Base-by-base conservation (phyloP, 2,329 filamentous ascomycete species). In the Teratosphaeria pseudoeucalypti region DNA sequence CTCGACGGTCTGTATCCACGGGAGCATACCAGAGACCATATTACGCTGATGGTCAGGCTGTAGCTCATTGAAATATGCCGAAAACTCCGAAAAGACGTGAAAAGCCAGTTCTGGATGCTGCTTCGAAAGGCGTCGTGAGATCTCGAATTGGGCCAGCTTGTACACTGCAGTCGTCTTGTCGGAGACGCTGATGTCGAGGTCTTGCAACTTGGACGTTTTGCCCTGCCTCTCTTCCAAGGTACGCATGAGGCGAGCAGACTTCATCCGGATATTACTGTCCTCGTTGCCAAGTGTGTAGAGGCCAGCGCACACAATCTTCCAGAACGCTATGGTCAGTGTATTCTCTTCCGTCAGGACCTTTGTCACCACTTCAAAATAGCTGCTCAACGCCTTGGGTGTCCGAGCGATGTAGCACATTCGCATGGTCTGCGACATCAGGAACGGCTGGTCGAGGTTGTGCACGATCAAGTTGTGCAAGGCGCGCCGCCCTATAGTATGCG, bases 91-190 rank as follows among this genome's bases (percentile, higher is more conserved):
- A 71, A 99, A 96, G 57, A 99, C 87, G 60, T 92, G 85, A 68
- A 97, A 96, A 0, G 92, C 92, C 49, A 96, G 77, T 65, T 96
- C 91, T 0, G 89, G 84, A 71, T 99, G 90, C 64, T 95, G 89
- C 68, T 89, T 90, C 1, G 92, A 89, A 47, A 99, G 81, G 23
- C 92, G 83, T 68, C 92, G 91, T 0, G 94, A 97, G 26, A 95
- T 95, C 71, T 97, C 92, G 65, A 96, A 97, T 70, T 99, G 94
- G 0, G 95, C 94, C 53, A 95, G 80, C 75, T 99, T 99, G 76
- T 97, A 99, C 2, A 99, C 92, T 0, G 92, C 92, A 65, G 95
- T 95, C 0, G 95, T 99, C 75, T 96, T 97, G 75, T 99, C 95
- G 0, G 92, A 95, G 60, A 99, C 94, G 72, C 92, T 96, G 68